A percentile compares a stretch with the other conserved stretches of the same genome.
These are phyloP conservation scores for Echium plantagineum DNA, from an alignment of 257 asterid genomes.

Conservation along the genomic window DNA sequence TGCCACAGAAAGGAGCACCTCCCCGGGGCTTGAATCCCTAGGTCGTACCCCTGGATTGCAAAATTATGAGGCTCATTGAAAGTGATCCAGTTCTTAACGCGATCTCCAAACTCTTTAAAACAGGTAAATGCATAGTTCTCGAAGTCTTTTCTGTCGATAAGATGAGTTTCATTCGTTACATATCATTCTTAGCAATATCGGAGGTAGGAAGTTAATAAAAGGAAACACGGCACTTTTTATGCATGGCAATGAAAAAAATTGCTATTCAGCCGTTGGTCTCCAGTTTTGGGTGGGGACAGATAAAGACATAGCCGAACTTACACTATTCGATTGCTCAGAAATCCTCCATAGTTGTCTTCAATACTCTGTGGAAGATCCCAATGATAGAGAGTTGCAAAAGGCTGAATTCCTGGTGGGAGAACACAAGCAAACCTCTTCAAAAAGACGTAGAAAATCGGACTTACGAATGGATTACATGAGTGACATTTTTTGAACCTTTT, in stretches of 20 bases:
- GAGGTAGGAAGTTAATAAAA: too few relatives aligned
- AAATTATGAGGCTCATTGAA: conserved; percentile 86
- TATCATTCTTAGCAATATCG: neutral
- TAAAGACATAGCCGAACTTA: conserved; percentile 17
- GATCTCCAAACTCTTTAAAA: conserved; percentile 64
- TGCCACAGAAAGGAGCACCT: conserved; percentile 74
- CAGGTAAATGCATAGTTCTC: conserved; percentile 58
- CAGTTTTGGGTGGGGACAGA: neutral
- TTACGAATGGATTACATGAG: neutral
- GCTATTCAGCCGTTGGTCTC: neutral
- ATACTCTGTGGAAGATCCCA: conserved; percentile 86
- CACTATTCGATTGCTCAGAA: conserved; percentile 48
- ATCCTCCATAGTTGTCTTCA: conserved; percentile 60
- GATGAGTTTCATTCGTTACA: neutral
- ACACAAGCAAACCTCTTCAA: conserved; percentile 1
- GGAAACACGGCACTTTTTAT: too few relatives aligned
- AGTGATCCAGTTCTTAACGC: conserved; percentile 83
- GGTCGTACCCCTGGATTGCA: conserved; percentile 64
- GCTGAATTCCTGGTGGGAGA: conserved; percentile 48
- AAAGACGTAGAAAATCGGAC: too few relatives aligned
- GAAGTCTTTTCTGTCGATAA: conserved; percentile 50
- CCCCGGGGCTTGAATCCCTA: conserved; percentile 85
- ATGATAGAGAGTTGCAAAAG: conserved; percentile 66
- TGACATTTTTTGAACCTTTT: conserved; percentile 34
- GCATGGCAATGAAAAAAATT: neutral